Conservation (phyloP, 805 yeast species). For the Clavispora asparagi region DNA sequence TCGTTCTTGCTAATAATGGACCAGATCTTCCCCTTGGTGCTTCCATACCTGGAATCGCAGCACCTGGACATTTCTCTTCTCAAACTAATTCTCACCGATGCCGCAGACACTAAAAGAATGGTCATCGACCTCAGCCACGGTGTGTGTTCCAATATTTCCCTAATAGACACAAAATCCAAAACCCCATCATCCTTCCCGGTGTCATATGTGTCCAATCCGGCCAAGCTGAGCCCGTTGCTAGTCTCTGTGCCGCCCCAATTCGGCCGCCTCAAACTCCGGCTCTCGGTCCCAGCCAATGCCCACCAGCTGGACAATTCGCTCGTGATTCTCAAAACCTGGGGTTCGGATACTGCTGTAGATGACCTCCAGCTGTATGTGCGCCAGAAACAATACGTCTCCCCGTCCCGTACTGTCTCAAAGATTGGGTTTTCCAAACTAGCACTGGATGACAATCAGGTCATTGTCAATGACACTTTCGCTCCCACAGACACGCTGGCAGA, state of each 20-base stretch:
- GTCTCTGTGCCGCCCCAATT: slow-evolving; percentile 20
- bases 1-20: slow-evolving; percentile 4
- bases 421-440: slow-evolving; percentile 24
- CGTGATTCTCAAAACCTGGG: slow-evolving; percentile 28
- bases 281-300: slow-evolving; percentile 17
- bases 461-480: slow-evolving; percentile 11
- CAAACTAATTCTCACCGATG: slow-evolving; percentile 23
- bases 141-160: slow-evolving; percentile 18
- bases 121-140: slow-evolving; percentile 16
- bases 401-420: slow-evolving; percentile 23
- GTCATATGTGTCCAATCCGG: slow-evolving; percentile 23
- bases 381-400: slow-evolving; percentile 5
- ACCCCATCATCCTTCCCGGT: slow-evolving; percentile 12
- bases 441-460: slow-evolving; percentile 15
- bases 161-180: slow-evolving; percentile 13
- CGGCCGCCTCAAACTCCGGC: slow-evolving; percentile 19
- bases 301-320: slow-evolving; percentile 15
- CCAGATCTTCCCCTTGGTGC: slow-evolving; percentile 16
- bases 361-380: slow-evolving; percentile 8
- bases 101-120: slow-evolving; percentile 18
- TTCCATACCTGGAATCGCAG: slow-evolving; percentile 21
- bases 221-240: slow-evolving; percentile 23
- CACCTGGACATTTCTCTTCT: slow-evolving; percentile 15
- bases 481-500: not conserved
- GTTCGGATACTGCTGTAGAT: slow-evolving; percentile 9